Conservation (phyloP, 2,329 filamentous ascomycete genomes). For the Mycosphaerelloides madeirae region DNA sequence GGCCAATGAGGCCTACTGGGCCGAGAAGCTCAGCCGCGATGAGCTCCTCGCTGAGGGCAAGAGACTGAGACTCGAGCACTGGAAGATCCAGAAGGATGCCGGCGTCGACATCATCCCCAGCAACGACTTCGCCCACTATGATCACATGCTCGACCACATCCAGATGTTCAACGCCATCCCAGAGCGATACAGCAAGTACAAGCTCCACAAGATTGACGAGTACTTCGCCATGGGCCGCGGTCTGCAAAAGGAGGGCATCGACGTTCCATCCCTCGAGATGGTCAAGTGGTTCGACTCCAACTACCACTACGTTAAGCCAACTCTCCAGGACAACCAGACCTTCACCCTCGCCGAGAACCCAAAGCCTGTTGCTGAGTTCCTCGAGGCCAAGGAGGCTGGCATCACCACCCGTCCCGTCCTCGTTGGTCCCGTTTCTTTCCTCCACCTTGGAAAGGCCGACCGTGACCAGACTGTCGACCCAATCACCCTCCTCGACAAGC, state of each 20-base stretch:
- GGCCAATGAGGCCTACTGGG: slow-evolving; percentile 98
- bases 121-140: slow-evolving; percentile 99
- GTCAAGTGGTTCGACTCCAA: slow-evolving; percentile 99
- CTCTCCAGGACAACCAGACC: slow-evolving; percentile 90
- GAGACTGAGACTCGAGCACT: slow-evolving; percentile 92
- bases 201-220: slow-evolving; percentile 83
- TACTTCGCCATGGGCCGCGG: slow-evolving; percentile 99
- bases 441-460: slow-evolving; percentile 96
- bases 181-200: slow-evolving; percentile 87
- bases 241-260: slow-evolving; percentile 89
- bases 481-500: slow-evolving; percentile 88
- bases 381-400: slow-evolving; percentile 96
- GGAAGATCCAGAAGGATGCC: slow-evolving; percentile 99
- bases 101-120: slow-evolving; percentile 96
- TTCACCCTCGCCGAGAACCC: slow-evolving; percentile 84
- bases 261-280: slow-evolving; percentile 89
- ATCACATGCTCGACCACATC: slow-evolving; percentile 96
- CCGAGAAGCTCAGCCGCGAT: slow-evolving; percentile 84
- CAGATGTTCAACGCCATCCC: slow-evolving; percentile 93
- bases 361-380: slow-evolving; percentile 92
- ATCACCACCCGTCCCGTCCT: slow-evolving; percentile 90
- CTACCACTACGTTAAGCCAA: slow-evolving; percentile 99
- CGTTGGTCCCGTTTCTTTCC: slow-evolving; percentile 94
- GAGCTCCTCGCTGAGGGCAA: slow-evolving; percentile 93
- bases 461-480: slow-evolving; percentile 88